phyloP scores from a whole-genome alignment of 371 early-diverging fungal species.

The Mortierella sp. region DNA sequence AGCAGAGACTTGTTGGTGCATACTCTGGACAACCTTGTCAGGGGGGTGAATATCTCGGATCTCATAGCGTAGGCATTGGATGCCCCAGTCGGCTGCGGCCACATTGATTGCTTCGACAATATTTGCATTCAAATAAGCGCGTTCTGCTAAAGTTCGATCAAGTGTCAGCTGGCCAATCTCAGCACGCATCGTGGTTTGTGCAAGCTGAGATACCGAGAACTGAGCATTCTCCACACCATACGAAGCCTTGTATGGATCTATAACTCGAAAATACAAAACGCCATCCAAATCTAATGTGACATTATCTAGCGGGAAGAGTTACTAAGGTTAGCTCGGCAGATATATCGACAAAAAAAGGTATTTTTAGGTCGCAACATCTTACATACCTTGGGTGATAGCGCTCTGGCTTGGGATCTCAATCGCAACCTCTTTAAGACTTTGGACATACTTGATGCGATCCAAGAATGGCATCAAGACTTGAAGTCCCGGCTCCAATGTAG shows the following conservation, averaged over 20 bases:
- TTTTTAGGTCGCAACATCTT: too few relatives aligned
- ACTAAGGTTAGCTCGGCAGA: background rate
- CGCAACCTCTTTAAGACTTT: conserved; percentile 95
- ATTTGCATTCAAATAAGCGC: conserved; percentile 91
- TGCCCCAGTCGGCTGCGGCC: conserved; percentile 97
- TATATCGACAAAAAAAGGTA: background rate
- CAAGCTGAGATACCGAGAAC: conserved; percentile 95
- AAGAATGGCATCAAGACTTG: conserved; percentile 90
- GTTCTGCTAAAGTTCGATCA: conserved; percentile 95
- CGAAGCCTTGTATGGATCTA: conserved; percentile 96
- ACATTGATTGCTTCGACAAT: conserved; percentile 96
- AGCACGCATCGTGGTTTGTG: conserved; percentile 98
- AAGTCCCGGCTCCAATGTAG: conserved; percentile 93
- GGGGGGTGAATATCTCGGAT: conserved; percentile 98
- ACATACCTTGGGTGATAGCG: conserved; percentile 90
- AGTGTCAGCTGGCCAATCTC: conserved; percentile 98
- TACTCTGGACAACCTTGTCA: conserved; percentile 93
- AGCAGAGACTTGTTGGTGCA: conserved; percentile 98
- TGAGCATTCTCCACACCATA: conserved; percentile 97
- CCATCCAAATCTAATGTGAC: conserved; percentile 97
- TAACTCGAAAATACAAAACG: conserved; percentile 93
- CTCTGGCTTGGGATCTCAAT: conserved; percentile 95
- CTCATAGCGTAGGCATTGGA: conserved; percentile 94
- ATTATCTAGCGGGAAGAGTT: conserved; percentile 75
- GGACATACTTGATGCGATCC: conserved; percentile 93